These are phyloP conservation scores for Tolypocladium sp. DNA, from an alignment of 2,329 filamentous ascomycete species.

Conservation along the genomic window DNA sequence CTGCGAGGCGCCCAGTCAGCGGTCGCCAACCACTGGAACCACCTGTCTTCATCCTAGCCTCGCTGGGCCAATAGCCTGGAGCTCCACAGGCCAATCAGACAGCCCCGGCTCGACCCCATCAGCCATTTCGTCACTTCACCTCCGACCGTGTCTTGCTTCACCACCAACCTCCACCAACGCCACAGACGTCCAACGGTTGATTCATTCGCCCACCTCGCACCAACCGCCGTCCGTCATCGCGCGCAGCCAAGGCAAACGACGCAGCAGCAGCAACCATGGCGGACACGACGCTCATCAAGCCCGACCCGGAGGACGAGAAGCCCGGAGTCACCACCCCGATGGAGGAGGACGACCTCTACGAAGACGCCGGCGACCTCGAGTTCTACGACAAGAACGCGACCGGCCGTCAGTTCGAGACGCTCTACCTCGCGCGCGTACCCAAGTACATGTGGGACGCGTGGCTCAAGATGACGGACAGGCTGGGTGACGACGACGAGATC, in stretches of 20 bases:
- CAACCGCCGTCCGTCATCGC: not conserved
- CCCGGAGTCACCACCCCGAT: slow-evolving; percentile 27
- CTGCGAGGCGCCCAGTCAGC: not conserved
- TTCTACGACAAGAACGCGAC: slow-evolving; percentile 39
- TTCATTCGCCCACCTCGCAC: not conserved
- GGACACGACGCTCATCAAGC: slow-evolving; percentile 32
- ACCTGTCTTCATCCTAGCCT: not conserved
- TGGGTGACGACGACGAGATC: slow-evolving; percentile 76
- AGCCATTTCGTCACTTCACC: not conserved
- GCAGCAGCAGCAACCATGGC: slow-evolving; percentile 2
- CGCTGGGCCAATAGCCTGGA: not conserved
- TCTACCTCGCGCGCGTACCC: slow-evolving; percentile 71
- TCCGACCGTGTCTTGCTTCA: not conserved
- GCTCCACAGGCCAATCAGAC: not conserved
- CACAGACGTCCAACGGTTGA: not conserved
- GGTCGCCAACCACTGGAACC: not conserved
- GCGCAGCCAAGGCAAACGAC: not conserved
- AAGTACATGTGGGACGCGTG: slow-evolving; percentile 75
- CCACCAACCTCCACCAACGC: not conserved
- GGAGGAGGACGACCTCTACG: slow-evolving; percentile 61
- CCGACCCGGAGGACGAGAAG: slow-evolving; percentile 38
- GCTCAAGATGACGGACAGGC: slow-evolving; percentile 40
- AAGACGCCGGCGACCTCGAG: slow-evolving; percentile 47
- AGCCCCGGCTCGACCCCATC: not conserved
- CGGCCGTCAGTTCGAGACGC: slow-evolving; percentile 30